These are phyloP conservation scores for Penicillium corylophilum DNA, from an alignment of 2,329 filamentous ascomycete species.

Conservation along the genomic window DNA sequence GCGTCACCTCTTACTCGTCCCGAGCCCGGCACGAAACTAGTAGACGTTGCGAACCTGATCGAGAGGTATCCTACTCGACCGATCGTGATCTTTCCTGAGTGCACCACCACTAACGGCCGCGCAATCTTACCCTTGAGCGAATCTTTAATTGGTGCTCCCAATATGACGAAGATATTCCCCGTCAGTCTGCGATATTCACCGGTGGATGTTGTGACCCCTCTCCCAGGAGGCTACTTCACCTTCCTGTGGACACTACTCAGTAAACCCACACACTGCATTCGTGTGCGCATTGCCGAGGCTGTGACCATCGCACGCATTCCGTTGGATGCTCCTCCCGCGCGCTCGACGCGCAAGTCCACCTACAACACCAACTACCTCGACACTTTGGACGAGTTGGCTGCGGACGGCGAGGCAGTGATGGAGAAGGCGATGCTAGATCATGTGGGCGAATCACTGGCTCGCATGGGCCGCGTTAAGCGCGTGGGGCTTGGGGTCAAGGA, in stretches of 20 bases:
- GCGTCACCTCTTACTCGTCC: constrained; percentile 55
- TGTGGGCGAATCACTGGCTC: constrained; percentile 81
- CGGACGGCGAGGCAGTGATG: constrained; percentile 42
- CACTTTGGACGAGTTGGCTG: constrained; percentile 42
- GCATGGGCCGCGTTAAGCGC: constrained; percentile 81
- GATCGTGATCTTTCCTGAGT: constrained; percentile 88
- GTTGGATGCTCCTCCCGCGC: constrained; percentile 17
- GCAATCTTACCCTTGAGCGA: constrained; percentile 83
- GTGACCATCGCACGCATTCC: constrained; percentile 44
- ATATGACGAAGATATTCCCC: constrained; percentile 77
- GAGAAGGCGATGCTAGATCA: constrained; percentile 73
- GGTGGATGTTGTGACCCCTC: constrained; percentile 83
- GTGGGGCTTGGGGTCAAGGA: constrained; percentile 81
- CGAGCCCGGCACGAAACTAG: constrained; percentile 51
- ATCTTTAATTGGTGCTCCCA: constrained; percentile 66
- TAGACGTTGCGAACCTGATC: constrained; percentile 64
- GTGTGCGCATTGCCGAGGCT: constrained; percentile 82
- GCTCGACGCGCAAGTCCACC: constrained; percentile 27
- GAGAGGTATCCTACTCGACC: constrained; percentile 69
- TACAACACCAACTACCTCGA: constrained; percentile 51
- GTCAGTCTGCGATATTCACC: constrained; percentile 87
- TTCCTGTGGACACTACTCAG: constrained; percentile 88
- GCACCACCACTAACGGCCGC: constrained; percentile 88
- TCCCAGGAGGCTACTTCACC: constrained; percentile 68
- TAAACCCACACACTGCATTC: constrained; percentile 81